Percentiles rank a stretch among this genome's conserved stretches.
Conservation (phyloP, 2,329 filamentous ascomycete species). For the Metarhizium humberi region DNA sequence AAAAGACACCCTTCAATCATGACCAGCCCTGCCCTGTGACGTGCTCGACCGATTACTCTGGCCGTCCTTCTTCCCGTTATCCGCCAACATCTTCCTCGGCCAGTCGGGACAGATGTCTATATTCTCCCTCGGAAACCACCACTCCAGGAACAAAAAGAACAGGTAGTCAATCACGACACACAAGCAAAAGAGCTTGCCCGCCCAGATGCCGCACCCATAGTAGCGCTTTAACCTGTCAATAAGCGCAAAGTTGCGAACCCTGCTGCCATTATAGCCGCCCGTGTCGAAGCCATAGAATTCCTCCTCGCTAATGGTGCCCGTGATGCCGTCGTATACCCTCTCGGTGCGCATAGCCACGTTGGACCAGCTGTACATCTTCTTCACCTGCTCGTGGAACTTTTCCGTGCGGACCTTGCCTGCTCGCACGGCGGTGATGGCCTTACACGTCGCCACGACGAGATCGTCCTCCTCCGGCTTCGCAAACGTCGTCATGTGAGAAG, state of each 20-base stretch:
- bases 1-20: conserved; percentile 6
- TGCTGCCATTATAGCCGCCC: conserved; percentile 58
- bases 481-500: conserved; percentile 94
- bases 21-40: conserved; percentile 15
- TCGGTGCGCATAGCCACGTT: conserved; percentile 92
- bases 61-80: conserved; percentile 18
- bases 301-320: conserved; percentile 71
- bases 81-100: conserved; percentile 60
- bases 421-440: conserved; percentile 78
- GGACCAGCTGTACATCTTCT: conserved; percentile 98
- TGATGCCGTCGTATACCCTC: conserved; percentile 89
- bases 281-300: conserved; percentile 82
- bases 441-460: conserved; percentile 78
- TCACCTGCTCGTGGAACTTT: conserved; percentile 91
- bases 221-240: conserved; percentile 94
- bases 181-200: conserved; percentile 91
- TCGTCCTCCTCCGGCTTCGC: conserved; percentile 96
- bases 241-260: conserved; percentile 77
- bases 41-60: conserved; percentile 24
- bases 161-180: conserved; percentile 93
- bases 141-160: conserved; percentile 78
- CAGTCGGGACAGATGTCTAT: conserved; percentile 90
- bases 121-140: conserved; percentile 71
- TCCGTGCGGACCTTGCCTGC: conserved; percentile 85
- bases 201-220: conserved; percentile 97